Evolutionary conservation across 176 grass and related monocot species (phyloP), one percentile per base, ranked within the genome.

Genomic region (Cenchrus purpureus): DNA sequence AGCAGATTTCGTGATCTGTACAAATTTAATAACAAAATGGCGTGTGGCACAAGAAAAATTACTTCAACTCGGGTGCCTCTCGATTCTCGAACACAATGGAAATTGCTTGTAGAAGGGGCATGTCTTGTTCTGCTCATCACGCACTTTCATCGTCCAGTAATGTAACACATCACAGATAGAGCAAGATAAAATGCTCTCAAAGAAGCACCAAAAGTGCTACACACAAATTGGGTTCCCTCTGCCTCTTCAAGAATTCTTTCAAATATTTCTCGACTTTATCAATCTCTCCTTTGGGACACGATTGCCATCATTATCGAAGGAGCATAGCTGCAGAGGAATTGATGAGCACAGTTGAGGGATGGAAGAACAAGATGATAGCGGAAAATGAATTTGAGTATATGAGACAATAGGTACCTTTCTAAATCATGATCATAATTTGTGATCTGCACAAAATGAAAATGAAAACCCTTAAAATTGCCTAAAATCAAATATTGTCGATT

Each of bases 231-330:
- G 31, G 14, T 58, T 78, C 46, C 40, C 2, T 20, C 64, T 40
- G 34, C 93, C 95, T 99, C 93, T 46, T 95, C 88, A 22, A 99
- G 91, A 69, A 96, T 95, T 84, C 32, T 84, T 76, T 96, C 89
- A 25, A 20, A 99, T 96, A 25, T 25, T 25, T 25, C 22, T 25
- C 22, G 22, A 25, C 22, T 25, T 25, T 25, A 25, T 25, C 22
- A 25, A 25, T 25, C 0, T 25, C 22, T 25, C 22, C 22, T 25
- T 25, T 25, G 22, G 22, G 22, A 25, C 22, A 0, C 0, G 22
- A 25, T 25, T 25, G 22, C 22, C 22, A 25, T 25, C 22, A 25
- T 25, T 25, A 25, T 25, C 22, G 22, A 25, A 25, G 22, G 22
- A 25, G 22, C 22, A 25, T 25, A 25, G 22, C 22, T 25, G 22